A percentile compares a stretch with the other conserved stretches of the same genome.
These are phyloP conservation scores for Sporisorium exsertum DNA, from an alignment of 1,284 basidiomycete species.

Conservation along the genomic window DNA sequence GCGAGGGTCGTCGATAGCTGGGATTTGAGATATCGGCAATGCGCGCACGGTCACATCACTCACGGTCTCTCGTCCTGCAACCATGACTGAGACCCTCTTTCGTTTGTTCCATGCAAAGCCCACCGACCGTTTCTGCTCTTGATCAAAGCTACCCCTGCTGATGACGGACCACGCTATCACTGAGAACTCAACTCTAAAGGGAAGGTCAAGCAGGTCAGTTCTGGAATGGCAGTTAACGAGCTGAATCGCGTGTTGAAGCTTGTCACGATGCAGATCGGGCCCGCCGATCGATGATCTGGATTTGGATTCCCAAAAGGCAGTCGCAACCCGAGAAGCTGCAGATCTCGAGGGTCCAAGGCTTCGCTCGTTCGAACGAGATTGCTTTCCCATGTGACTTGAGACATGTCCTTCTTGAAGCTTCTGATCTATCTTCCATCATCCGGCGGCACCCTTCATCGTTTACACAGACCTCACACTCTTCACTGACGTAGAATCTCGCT, in stretches of 20 bases:
- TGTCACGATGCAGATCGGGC: too few species aligned
- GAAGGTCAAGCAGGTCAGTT: too few species aligned
- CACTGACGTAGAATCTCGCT: too few species aligned
- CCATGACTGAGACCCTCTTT: constrained; percentile 10
- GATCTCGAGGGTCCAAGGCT: background rate
- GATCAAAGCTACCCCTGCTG: background rate
- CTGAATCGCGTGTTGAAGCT: too few species aligned
- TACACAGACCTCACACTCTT: background rate
- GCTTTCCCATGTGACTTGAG: background rate
- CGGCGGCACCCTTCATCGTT: background rate
- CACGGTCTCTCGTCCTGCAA: background rate
- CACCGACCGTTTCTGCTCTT: background rate
- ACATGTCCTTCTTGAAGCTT: constrained; percentile 1
- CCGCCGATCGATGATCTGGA: too few species aligned
- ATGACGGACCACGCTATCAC: too few species aligned
- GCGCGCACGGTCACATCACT: constrained; percentile 9
- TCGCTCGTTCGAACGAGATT: background rate
- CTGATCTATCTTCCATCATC: background rate
- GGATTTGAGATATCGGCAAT: background rate
- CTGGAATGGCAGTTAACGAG: too few species aligned
- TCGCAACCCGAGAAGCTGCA: too few species aligned
- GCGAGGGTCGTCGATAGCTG: constrained; percentile 11
- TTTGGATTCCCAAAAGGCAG: too few species aligned
- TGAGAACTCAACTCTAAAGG: too few species aligned
- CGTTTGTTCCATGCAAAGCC: background rate